phyloP scores from a whole-genome alignment of 2,329 filamentous ascomycete genomes.

The Camillea tinctor region DNA sequence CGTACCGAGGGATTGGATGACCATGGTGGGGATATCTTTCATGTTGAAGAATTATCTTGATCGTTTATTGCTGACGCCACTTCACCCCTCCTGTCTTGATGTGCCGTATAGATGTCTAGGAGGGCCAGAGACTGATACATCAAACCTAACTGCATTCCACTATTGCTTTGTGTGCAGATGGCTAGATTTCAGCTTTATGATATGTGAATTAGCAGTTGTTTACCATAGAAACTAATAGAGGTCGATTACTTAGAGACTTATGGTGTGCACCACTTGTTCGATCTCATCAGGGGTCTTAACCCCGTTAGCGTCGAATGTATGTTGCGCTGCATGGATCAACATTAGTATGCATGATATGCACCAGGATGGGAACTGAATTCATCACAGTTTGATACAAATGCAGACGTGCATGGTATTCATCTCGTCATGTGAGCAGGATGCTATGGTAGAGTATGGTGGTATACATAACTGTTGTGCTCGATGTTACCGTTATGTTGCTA shows the following conservation, averaged over 20 bases:
- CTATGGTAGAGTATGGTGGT: not conserved
- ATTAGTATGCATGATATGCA: too few species aligned
- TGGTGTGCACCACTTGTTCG: not conserved
- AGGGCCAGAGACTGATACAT: too few species aligned
- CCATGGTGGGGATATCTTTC: too few species aligned
- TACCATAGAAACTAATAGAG: not conserved
- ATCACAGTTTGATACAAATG: not conserved
- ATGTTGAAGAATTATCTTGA: not conserved
- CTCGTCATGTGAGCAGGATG: not conserved
- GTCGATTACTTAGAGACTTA: not conserved
- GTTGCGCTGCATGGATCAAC: not conserved
- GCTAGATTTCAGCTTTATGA: not conserved
- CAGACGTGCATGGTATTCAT: not conserved
- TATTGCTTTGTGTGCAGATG: not conserved
- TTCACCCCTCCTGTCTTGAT: not conserved
- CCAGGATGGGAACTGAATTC: not conserved
- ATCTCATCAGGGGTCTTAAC: not conserved
- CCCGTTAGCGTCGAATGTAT: not conserved
- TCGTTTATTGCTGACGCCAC: not conserved
- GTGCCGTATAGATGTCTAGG: not conserved
- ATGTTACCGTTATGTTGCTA: not conserved
- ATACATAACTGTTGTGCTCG: not conserved
- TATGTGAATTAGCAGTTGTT: not conserved
- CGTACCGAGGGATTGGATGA: too few species aligned
- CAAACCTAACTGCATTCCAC: not conserved